Evolutionary conservation across 225 moss, liverwort and hornwort species (phyloP).

Genomic region (Asterella californica): DNA sequence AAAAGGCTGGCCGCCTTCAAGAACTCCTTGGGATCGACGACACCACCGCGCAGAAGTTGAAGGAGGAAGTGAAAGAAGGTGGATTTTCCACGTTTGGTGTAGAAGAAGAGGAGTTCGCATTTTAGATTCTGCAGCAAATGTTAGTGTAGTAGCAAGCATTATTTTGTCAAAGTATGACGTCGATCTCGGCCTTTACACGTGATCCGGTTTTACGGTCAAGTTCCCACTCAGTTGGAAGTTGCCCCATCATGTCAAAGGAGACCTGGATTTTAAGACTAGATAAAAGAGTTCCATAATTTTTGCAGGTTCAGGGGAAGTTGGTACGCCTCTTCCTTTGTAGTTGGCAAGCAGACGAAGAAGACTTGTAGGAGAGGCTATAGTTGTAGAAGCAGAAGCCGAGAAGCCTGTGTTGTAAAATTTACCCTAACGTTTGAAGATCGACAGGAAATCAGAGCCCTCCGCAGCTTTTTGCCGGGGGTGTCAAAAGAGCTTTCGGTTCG

Average conservation of each 20-base stretch:
- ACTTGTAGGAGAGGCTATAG: background rate
- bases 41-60: slow-evolving; percentile 65
- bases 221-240: background rate
- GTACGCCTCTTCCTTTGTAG: background rate
- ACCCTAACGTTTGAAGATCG: background rate
- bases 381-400: slow-evolving; percentile 2
- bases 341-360: background rate
- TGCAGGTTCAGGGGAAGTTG: background rate
- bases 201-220: background rate
- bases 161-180: slow-evolving; percentile 1
- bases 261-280: slow-evolving; percentile 6
- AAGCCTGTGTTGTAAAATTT: slow-evolving; percentile 16
- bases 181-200: slow-evolving; percentile 4
- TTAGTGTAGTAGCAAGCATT: slow-evolving; percentile 16
- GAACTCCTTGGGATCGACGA: slow-evolving; percentile 80
- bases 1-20: slow-evolving; percentile 57
- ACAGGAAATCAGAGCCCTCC: background rate
- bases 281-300: background rate
- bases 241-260: background rate
- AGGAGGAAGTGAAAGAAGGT: slow-evolving; percentile 72
- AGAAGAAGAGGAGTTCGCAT: slow-evolving; percentile 84
- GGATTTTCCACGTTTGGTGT: slow-evolving; percentile 77
- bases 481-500: too few relatives aligned
- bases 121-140: slow-evolving; percentile 23
- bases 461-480: background rate